A percentile compares a stretch with the other conserved stretches of the same genome.
Conservation (phyloP, 768 basidiomycete species). For the Mycena pura region DNA sequence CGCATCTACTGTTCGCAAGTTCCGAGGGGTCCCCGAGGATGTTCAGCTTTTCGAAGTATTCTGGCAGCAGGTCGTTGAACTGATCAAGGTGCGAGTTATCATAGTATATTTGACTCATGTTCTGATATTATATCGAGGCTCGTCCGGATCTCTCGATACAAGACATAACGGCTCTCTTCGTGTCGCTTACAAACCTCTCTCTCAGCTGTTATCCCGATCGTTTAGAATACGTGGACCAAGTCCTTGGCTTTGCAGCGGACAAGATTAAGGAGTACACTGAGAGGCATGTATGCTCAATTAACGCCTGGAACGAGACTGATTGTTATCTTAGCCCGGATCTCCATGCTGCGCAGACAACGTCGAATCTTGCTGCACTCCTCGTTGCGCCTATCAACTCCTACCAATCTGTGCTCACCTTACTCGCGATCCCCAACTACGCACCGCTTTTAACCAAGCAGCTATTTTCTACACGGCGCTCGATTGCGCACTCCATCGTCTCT, state of each 20-base stretch:
- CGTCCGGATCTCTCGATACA: constrained; percentile 97
- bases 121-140: constrained; percentile 58
- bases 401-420: constrained; percentile 94
- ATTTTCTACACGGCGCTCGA: constrained; percentile 87
- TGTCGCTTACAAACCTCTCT: constrained; percentile 93
- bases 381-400: constrained; percentile 96
- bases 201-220: constrained; percentile 97
- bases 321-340: constrained; percentile 73
- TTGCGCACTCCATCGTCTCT: constrained; percentile 94
- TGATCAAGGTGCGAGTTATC: constrained; percentile 77
- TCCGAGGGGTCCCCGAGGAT: constrained; percentile 93
- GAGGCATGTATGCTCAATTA: constrained; percentile 52
- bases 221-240: constrained; percentile 96
- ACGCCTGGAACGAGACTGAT: constrained; percentile 4
- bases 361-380: constrained; percentile 90
- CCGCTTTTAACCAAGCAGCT: constrained; percentile 86
- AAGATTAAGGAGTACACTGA: constrained; percentile 87
- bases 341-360: constrained; percentile 84
- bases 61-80: constrained; percentile 97
- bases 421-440: constrained; percentile 90
- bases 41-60: constrained; percentile 98
- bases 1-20: constrained; percentile 67
- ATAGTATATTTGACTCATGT: constrained; percentile 23
- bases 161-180: constrained; percentile 94
- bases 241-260: constrained; percentile 85